phyloP scores from a whole-genome alignment of 1,139 yeast genomes.

The Nakaseomyces delphensis region DNA sequence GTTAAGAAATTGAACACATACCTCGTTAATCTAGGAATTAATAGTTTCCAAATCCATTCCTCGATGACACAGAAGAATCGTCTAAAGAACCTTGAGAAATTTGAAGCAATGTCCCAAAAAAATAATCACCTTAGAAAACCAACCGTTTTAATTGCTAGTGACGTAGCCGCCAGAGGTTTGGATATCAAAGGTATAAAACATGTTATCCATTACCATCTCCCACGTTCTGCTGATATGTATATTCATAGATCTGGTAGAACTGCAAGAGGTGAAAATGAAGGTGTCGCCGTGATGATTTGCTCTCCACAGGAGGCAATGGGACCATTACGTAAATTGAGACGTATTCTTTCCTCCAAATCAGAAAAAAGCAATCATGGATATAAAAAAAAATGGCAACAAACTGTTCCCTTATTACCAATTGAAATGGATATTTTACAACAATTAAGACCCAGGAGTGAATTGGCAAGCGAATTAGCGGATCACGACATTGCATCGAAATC shows the following conservation, averaged over 20 bases:
- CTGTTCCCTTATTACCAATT: slow-evolving; percentile 65
- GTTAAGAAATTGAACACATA: slow-evolving; percentile 80
- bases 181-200: slow-evolving; percentile 89
- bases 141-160: slow-evolving; percentile 83
- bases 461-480: slow-evolving; percentile 72
- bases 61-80: slow-evolving; percentile 94
- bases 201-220: slow-evolving; percentile 92
- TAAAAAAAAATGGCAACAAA: slow-evolving; percentile 40
- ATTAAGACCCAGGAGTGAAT: slow-evolving; percentile 54
- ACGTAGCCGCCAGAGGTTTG: slow-evolving; percentile 96
- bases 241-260: slow-evolving; percentile 97
- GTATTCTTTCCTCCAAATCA: slow-evolving; percentile 41
- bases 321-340: slow-evolving; percentile 68
- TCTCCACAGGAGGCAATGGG: slow-evolving; percentile 92
- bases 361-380: slow-evolving; percentile 9
- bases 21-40: slow-evolving; percentile 57
- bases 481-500: slow-evolving; percentile 52
- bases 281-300: slow-evolving; percentile 86
- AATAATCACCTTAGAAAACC: slow-evolving; percentile 26
- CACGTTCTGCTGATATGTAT: slow-evolving; percentile 89
- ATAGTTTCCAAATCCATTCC: slow-evolving; percentile 80
- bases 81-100: slow-evolving; percentile 70
- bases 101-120: slow-evolving; percentile 46
- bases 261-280: slow-evolving; percentile 90
- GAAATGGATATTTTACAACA: slow-evolving; percentile 68